Conservation (phyloP, 2,329 filamentous ascomycete genomes). For the Colletotrichum sp. region DNA sequence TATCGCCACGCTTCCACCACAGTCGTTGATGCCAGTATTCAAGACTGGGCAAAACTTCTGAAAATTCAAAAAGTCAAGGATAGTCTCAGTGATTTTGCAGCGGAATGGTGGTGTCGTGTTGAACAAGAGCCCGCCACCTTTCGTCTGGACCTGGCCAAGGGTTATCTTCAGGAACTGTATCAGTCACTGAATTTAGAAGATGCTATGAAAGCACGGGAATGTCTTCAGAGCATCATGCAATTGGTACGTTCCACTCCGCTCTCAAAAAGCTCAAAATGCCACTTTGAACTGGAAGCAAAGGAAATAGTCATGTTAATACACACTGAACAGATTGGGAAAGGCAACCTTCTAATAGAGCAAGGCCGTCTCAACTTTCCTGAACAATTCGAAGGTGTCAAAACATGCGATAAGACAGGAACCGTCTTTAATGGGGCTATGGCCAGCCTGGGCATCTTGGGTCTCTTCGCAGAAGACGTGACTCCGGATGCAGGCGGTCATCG, state of each 20-base stretch:
- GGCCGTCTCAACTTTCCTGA: background rate
- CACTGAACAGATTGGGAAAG: background rate
- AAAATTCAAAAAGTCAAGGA: background rate
- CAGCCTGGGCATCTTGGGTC: background rate
- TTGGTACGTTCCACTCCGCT: background rate
- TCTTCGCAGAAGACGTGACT: background rate
- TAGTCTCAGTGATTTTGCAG: background rate
- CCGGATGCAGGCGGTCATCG: background rate
- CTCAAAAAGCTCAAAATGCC: background rate
- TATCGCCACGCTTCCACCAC: background rate
- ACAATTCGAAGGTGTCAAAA: background rate
- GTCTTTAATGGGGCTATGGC: background rate
- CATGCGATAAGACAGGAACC: background rate
- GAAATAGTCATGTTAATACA: background rate
- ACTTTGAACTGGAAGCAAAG: rapidly evolving
- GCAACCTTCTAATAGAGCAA: background rate
- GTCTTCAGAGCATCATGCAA: background rate
- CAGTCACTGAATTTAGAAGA: background rate
- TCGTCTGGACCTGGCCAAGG: background rate
- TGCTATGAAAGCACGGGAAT: background rate
- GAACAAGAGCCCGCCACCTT: background rate
- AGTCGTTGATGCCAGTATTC: background rate
- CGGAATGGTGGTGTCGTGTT: background rate
- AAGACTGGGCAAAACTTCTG: background rate
- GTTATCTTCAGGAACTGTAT: background rate